phyloP scores from a whole-genome alignment of 2,329 filamentous ascomycete species.

The Paraphoma sp. region DNA sequence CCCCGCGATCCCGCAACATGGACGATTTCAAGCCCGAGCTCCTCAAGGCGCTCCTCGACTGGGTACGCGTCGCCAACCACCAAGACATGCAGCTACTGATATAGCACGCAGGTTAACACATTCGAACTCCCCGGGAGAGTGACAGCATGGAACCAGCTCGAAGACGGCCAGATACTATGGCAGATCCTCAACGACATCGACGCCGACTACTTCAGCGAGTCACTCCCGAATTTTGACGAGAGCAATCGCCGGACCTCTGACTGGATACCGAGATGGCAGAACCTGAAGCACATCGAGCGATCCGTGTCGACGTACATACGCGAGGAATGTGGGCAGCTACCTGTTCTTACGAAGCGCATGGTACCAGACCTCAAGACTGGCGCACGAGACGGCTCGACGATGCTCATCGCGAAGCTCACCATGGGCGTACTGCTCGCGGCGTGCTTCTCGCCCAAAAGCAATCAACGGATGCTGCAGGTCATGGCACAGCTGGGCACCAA shows the following conservation, averaged over 20 bases:
- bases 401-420: conserved; percentile 52
- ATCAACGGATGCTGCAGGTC: conserved; percentile 55
- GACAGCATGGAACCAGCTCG: conserved; percentile 51
- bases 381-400: conserved; percentile 52
- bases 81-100: conserved; percentile 8
- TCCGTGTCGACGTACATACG: conserved; percentile 57
- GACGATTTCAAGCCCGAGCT: conserved; percentile 51
- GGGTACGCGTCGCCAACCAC: conserved; percentile 31
- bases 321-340: conserved; percentile 52
- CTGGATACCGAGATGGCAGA: conserved; percentile 61
- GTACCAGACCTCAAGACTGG: conserved; percentile 58
- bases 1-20: conserved; percentile 30
- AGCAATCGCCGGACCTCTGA: conserved; percentile 50
- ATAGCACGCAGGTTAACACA: conserved; percentile 49
- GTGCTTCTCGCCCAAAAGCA: conserved; percentile 56
- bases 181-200: conserved; percentile 56
- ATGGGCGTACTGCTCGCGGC: conserved; percentile 57
- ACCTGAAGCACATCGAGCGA: conserved; percentile 59
- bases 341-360: conserved; percentile 48
- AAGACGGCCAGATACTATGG: conserved; percentile 57
- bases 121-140: conserved; percentile 50
- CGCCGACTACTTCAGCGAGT: conserved; percentile 55
- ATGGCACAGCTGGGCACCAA: conserved; percentile 47
- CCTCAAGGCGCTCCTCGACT: conserved; percentile 48
- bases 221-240: conserved; percentile 54